Evolutionary conservation across 2,329 filamentous ascomycete genomes (phyloP).

Genomic region (Nemania sp.): DNA sequence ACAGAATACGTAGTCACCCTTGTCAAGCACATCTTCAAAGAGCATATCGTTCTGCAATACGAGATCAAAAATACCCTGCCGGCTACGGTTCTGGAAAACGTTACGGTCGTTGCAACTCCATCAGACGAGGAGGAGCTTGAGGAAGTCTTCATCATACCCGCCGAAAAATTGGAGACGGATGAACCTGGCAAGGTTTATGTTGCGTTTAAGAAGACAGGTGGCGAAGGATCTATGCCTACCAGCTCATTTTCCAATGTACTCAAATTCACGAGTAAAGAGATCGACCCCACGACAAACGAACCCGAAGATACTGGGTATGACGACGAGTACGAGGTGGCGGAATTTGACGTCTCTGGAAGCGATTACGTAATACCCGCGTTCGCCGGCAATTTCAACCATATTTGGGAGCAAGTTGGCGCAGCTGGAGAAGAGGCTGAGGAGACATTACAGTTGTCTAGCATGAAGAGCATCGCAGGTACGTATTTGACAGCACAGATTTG

Average conservation of each 20-base stretch:
- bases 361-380: conserved; percentile 95
- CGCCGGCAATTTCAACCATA: conserved; percentile 90
- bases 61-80: conserved; percentile 97
- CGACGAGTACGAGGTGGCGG: conserved; percentile 95
- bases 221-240: conserved; percentile 75
- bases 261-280: conserved; percentile 97
- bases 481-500: conserved; percentile 29
- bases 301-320: conserved; percentile 92
- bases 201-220: conserved; percentile 82
- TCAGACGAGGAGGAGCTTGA: conserved; percentile 80
- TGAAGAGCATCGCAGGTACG: conserved; percentile 91
- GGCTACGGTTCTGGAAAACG: conserved; percentile 86
- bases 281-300: conserved; percentile 91
- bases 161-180: conserved; percentile 78
- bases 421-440: conserved; percentile 87
- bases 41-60: conserved; percentile 93
- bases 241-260: conserved; percentile 88
- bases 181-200: conserved; percentile 94
- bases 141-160: conserved; percentile 92
- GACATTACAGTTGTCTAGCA: conserved; percentile 82
- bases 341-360: conserved; percentile 85
- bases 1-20: conserved; percentile 95
- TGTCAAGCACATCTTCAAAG: conserved; percentile 97
- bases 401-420: conserved; percentile 94
- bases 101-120: conserved; percentile 79